phyloP scores from a whole-genome alignment of 768 basidiomycete genomes.

The Tylopilus intermedius region DNA sequence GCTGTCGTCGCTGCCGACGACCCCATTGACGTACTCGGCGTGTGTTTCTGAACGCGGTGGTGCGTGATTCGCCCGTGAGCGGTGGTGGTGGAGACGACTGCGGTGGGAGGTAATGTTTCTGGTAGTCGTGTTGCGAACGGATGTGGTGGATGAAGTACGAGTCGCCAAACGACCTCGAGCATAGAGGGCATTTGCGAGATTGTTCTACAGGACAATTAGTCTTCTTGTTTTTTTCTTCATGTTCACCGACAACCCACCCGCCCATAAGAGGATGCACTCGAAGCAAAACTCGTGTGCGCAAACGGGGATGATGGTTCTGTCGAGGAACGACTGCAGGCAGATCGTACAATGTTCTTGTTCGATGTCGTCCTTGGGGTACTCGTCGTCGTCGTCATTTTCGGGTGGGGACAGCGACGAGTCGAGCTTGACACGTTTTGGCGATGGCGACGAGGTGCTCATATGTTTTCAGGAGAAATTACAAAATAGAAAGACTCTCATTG shows the following conservation, averaged over 20 bases:
- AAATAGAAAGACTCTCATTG: too few species aligned
- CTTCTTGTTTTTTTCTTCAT: too few species aligned
- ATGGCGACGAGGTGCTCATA: constrained; percentile 8
- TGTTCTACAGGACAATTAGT: constrained; percentile 43
- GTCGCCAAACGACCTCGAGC: constrained; percentile 62
- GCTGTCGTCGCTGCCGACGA: constrained; percentile 42
- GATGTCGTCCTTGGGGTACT: neutral
- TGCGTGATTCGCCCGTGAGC: constrained; percentile 27
- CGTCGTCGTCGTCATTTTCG: neutral
- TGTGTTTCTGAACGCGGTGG: constrained; percentile 27
- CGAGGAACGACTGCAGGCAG: constrained; percentile 71
- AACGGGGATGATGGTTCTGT: constrained; percentile 74
- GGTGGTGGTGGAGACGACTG: constrained; percentile 44
- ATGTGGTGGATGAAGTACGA: constrained; percentile 73
- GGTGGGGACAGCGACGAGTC: constrained; percentile 21
- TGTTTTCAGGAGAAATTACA: too few species aligned
- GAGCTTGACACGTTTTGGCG: constrained; percentile 38
- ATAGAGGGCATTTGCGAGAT: constrained; percentile 75
- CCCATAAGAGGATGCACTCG: constrained; percentile 83
- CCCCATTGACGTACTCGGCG: constrained; percentile 53
- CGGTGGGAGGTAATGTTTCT: constrained; percentile 68
- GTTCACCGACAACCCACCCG: constrained; percentile 44
- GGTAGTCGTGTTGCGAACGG: constrained; percentile 73
- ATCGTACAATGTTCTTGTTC: constrained; percentile 64
- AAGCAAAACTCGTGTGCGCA: constrained; percentile 96